phyloP scores from a whole-genome alignment of 2,329 filamentous ascomycete species.

The Aspergillus versicolor region DNA sequence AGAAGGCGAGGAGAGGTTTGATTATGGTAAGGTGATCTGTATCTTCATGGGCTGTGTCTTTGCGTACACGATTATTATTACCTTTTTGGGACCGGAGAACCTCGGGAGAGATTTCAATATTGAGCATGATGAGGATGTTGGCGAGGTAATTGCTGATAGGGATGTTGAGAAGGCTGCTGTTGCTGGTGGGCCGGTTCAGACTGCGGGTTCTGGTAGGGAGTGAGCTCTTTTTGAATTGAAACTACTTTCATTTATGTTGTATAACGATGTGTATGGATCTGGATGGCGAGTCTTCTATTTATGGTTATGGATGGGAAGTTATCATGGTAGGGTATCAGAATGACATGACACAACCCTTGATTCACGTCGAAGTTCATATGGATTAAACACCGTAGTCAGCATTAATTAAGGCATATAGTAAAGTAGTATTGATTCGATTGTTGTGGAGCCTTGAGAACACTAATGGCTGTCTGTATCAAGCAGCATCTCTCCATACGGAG shows the following conservation, averaged over 20 bases:
- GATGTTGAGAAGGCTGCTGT: conserved; percentile 2
- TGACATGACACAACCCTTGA: too few relatives aligned
- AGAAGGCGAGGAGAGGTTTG: conserved; percentile 54
- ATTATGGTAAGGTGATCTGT: conserved; percentile 82
- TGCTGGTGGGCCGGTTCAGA: background rate
- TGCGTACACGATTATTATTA: conserved; percentile 56
- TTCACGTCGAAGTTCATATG: too few relatives aligned
- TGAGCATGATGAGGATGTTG: conserved; percentile 48
- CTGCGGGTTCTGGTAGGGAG: background rate
- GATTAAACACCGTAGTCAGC: too few relatives aligned
- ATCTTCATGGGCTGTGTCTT: conserved; percentile 90
- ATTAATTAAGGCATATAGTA: too few relatives aligned
- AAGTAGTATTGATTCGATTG: too few relatives aligned
- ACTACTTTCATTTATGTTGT: background rate
- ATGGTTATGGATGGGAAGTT: too few relatives aligned
- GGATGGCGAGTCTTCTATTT: background rate
- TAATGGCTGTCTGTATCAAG: too few relatives aligned
- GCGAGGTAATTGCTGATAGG: conserved; percentile 39
- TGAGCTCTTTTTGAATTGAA: background rate
- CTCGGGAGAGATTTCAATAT: conserved; percentile 49
- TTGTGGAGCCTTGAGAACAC: too few relatives aligned
- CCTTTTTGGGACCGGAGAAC: conserved; percentile 50
- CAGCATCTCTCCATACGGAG: too few relatives aligned
- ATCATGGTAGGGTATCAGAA: too few relatives aligned
- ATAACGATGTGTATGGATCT: background rate